Percentiles rank a stretch among this genome's conserved stretches.
These are phyloP conservation scores for Ruellia speciosa DNA, from an alignment of 305 asterid genomes.

Conservation along the genomic window DNA sequence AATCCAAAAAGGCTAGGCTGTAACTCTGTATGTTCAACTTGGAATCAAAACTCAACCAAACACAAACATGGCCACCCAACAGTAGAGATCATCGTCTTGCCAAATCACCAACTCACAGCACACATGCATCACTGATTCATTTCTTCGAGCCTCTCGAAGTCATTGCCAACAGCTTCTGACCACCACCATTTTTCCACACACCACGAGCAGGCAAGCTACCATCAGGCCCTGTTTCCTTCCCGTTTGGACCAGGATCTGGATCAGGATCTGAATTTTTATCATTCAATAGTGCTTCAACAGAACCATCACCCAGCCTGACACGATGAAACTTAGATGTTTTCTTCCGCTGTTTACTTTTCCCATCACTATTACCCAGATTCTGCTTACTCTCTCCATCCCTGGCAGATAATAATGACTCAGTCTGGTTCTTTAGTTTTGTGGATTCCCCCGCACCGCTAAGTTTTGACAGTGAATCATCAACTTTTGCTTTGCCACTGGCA, in stretches of 20 bases:
- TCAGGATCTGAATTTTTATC: constrained; percentile 36
- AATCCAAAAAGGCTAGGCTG: no score
- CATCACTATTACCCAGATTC: constrained; percentile 36
- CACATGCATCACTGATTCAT: not conserved
- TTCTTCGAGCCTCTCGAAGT: not conserved
- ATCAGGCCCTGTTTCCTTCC: constrained; percentile 22
- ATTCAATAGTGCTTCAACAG: constrained; percentile 51
- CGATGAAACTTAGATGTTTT: constrained; percentile 77
- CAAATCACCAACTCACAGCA: not conserved
- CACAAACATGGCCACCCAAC: no score
- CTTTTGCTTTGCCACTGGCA: constrained; percentile 47
- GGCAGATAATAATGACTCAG: constrained; percentile 25
- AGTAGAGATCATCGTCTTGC: no score
- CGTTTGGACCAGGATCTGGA: constrained; percentile 47
- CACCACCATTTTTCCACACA: constrained; percentile 82
- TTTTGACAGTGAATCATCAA: not conserved
- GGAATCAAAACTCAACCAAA: no score
- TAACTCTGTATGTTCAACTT: no score
- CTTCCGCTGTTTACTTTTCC: constrained; percentile 68
- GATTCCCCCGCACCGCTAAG: constrained; percentile 27
- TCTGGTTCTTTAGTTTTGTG: constrained; percentile 28
- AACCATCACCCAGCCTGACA: constrained; percentile 75
- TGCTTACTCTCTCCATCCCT: constrained; percentile 29
- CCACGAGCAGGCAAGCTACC: constrained; percentile 57
- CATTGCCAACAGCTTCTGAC: constrained; percentile 55